A percentile compares a stretch with the other conserved stretches of the same genome.
phyloP scores from a whole-genome alignment of 2,329 filamentous ascomycete genomes.

The Trichoderma sp. region DNA sequence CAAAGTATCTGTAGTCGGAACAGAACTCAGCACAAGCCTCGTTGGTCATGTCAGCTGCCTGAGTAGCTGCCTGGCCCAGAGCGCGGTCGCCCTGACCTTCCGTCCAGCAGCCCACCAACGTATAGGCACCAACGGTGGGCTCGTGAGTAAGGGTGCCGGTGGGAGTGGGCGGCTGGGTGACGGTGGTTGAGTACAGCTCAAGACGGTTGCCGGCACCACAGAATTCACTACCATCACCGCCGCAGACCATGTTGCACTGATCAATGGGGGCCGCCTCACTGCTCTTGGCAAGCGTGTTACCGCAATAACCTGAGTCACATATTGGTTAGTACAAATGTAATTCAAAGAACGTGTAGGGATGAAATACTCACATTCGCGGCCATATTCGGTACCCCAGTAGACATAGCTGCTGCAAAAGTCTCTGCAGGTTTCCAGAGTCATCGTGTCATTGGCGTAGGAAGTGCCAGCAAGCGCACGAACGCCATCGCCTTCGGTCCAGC shows the following conservation, averaged over 20 bases:
- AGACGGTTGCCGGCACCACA: slow-evolving; percentile 44
- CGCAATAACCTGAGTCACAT: slow-evolving; percentile 43
- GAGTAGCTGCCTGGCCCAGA: slow-evolving; percentile 30
- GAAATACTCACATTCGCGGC: slow-evolving; percentile 44
- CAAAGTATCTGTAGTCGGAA: slow-evolving; percentile 39
- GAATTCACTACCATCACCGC: slow-evolving; percentile 41
- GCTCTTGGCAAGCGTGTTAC: slow-evolving; percentile 38
- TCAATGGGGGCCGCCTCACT: slow-evolving; percentile 30
- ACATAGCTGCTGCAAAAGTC: slow-evolving; percentile 44
- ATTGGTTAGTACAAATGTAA: neutral
- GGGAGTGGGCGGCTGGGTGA: slow-evolving; percentile 31
- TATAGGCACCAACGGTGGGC: slow-evolving; percentile 29
- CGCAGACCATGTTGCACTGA: slow-evolving; percentile 41
- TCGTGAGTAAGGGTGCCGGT: slow-evolving; percentile 27
- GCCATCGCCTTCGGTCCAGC: slow-evolving; percentile 46
- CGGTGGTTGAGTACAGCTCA: slow-evolving; percentile 43
- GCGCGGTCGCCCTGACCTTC: slow-evolving; percentile 38
- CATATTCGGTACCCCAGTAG: slow-evolving; percentile 52
- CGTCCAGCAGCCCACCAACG: slow-evolving; percentile 41
- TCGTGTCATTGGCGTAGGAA: slow-evolving; percentile 43
- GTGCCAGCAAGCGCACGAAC: slow-evolving; percentile 43
- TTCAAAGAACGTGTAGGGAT: neutral
- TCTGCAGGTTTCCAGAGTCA: slow-evolving; percentile 50
- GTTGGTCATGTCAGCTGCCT: slow-evolving; percentile 33
- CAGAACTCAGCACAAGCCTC: slow-evolving; percentile 36